Conservation (phyloP, 768 basidiomycete species). For the Polyporus arcularius region DNA sequence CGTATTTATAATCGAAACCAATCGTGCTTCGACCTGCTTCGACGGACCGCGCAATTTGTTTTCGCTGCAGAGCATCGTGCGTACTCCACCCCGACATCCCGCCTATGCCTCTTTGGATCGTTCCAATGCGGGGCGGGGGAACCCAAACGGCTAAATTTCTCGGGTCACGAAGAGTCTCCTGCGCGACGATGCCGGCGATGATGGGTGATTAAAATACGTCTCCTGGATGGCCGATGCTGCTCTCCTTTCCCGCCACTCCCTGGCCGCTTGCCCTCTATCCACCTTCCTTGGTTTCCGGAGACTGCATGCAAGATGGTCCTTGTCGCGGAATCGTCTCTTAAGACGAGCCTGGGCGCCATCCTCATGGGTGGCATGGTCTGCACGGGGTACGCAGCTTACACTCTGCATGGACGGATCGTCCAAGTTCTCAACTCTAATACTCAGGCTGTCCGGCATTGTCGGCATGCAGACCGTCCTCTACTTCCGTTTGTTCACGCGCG, state of each 20-base stretch:
- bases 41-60: too few relatives aligned
- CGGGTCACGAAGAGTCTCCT: too few relatives aligned
- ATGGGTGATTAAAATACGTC: background rate
- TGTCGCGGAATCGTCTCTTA: conserved; percentile 2
- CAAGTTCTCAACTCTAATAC: background rate
- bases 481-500: conserved; percentile 22
- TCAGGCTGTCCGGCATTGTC: conserved; percentile 27
- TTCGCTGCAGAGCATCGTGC: too few relatives aligned
- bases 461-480: conserved; percentile 27
- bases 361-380: conserved; percentile 26
- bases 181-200: too few relatives aligned
- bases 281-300: background rate
- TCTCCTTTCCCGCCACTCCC: background rate
- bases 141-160: too few relatives aligned
- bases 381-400: conserved; percentile 16
- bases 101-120: too few relatives aligned
- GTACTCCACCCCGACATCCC: too few relatives aligned
- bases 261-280: background rate
- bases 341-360: conserved; percentile 17
- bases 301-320: conserved; percentile 7
- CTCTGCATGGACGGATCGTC: background rate
- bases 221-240: background rate
- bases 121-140: too few relatives aligned
- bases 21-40: too few relatives aligned
- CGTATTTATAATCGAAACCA: too few relatives aligned